phyloP scores from a whole-genome alignment of 352 stramenopile species.

The Globisporangium yorkense region DNA sequence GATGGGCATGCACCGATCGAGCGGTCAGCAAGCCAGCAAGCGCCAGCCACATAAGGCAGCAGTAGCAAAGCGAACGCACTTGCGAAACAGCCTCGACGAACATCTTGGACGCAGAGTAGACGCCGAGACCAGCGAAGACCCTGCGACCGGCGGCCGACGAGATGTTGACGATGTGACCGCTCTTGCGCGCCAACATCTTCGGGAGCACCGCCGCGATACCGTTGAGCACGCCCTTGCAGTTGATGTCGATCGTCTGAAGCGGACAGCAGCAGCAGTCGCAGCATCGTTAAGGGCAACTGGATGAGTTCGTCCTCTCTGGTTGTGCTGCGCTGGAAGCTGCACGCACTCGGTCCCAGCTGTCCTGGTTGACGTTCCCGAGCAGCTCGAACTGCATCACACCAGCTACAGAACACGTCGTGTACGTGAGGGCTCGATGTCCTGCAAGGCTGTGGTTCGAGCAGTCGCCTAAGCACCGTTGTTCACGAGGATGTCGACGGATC shows the following conservation, averaged over 20 bases:
- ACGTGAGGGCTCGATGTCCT: background rate
- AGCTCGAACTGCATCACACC: slow-evolving; percentile 92
- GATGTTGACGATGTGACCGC: slow-evolving; percentile 83
- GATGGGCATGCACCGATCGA: background rate
- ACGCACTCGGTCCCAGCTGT: slow-evolving; percentile 80
- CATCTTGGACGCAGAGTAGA: slow-evolving; percentile 90
- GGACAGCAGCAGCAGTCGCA: background rate
- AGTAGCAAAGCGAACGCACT: slow-evolving; percentile 1
- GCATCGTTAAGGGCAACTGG: background rate
- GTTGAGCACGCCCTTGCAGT: slow-evolving; percentile 91
- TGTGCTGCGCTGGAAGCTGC: background rate
- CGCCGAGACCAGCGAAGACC: slow-evolving; percentile 72
- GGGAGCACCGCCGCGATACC: slow-evolving; percentile 74
- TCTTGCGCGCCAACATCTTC: slow-evolving; percentile 67
- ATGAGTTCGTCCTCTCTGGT: background rate
- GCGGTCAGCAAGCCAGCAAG: background rate
- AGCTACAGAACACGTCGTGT: slow-evolving; percentile 21
- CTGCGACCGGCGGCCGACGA: slow-evolving; percentile 77
- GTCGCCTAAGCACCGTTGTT: slow-evolving; percentile 55
- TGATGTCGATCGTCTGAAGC: slow-evolving; percentile 85
- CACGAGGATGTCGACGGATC: slow-evolving; percentile 83
- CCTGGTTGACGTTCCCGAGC: slow-evolving; percentile 86
- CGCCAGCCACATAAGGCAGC: no score
- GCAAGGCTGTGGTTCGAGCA: background rate
- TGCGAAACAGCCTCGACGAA: slow-evolving; percentile 89